Base-by-base conservation (phyloP, 257 asterid genomes). In the Primulina huaijiensis region DNA sequence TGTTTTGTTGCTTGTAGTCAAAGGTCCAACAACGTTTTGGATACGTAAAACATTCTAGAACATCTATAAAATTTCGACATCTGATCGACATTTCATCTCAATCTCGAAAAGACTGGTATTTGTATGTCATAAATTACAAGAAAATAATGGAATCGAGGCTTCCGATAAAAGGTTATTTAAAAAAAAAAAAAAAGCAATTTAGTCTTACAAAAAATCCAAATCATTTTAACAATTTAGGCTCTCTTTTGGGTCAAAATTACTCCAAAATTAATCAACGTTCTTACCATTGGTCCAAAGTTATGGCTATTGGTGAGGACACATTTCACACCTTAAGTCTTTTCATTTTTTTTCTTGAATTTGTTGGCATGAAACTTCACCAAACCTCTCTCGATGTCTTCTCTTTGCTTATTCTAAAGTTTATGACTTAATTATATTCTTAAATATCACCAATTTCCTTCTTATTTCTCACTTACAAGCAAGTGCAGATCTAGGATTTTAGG, bases 291-390 rank as follows among this genome's bases (percentile, higher is more conserved):
- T 68, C 80, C 64, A 72, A 79, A 72, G 21, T 31, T 9, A 71
- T 43, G 75, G 75, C 76, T 53, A 68, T 30, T 16, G 31, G 38
- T 58, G 30, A 62, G 67, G 80, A 60, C 61, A 72, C 83, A 79
- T 62, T 71, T 46, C 68, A 40, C 69, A 23, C 10, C 52, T 19
- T n/a, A n/a, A 8, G 50, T 19, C 17, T 23, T 56, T 6, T 38
- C 57, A 14, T 60, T 37, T 75, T 71, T 38, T 65, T 40, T 43
- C 64, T 63, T 23, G 46, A 79, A 75, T 72, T 68, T 79, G 72
- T 65, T 76, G 65, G 12, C 21, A 69, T 55, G 81, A 76, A 76
- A 20, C 72, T 79, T 76, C 80, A 58, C 68, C 40, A 43, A 30
- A 74, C 60, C 62, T 35, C 64, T 19, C 69, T 30, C 60, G 12